A percentile compares a stretch with the other conserved stretches of the same genome.
phyloP scores from a whole-genome alignment of 2,329 filamentous ascomycete species.

The Lachnellula suecica region DNA sequence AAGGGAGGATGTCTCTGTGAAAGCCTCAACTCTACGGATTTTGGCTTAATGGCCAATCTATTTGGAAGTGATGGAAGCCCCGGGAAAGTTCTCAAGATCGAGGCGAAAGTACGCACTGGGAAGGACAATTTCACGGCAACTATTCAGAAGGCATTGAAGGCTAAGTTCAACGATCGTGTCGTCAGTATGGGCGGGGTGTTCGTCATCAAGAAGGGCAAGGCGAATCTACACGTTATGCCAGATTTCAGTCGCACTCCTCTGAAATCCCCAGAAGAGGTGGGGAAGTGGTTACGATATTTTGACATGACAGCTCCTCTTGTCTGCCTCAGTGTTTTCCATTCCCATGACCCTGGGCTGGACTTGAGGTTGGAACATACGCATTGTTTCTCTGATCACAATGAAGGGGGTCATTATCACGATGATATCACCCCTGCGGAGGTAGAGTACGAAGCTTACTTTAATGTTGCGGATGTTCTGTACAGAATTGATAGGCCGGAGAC shows the following conservation, averaged over 20 bases:
- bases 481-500: constrained; percentile 33
- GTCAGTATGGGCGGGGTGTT: constrained; percentile 43
- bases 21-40: constrained; percentile 31
- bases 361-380: constrained; percentile 49
- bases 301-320: constrained; percentile 37
- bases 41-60: constrained; percentile 43
- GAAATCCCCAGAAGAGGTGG: constrained; percentile 34
- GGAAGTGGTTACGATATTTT: constrained; percentile 41
- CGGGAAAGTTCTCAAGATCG: constrained; percentile 38
- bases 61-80: constrained; percentile 37
- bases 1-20: constrained; percentile 23
- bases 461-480: constrained; percentile 40
- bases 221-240: constrained; percentile 44
- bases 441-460: constrained; percentile 48
- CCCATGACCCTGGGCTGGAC: constrained; percentile 37
- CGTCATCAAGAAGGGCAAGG: constrained; percentile 37
- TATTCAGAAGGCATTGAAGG: constrained; percentile 31
- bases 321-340: constrained; percentile 42
- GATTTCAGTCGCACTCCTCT: constrained; percentile 35
- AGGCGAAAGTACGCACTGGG: constrained; percentile 31
- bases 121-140: constrained; percentile 35
- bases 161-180: constrained; percentile 34
- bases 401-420: constrained; percentile 47
- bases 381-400: constrained; percentile 37
- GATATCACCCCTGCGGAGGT: constrained; percentile 37